These are phyloP conservation scores for Luffa acutangula DNA, from an alignment of 306 rosid genomes.

Conservation along the genomic window DNA sequence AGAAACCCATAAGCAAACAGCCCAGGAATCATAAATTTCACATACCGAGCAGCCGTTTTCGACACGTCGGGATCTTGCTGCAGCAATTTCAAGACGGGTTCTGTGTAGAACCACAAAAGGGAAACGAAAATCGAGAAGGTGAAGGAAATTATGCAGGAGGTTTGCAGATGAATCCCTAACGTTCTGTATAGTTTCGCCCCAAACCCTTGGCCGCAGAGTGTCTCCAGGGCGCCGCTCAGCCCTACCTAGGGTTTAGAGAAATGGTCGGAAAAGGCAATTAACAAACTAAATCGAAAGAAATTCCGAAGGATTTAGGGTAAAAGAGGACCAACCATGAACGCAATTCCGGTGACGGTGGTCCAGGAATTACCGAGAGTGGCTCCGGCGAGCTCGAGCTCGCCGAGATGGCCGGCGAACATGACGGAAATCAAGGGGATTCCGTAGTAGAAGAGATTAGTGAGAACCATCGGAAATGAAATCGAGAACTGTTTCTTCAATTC, in stretches of 20 bases:
- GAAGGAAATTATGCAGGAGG: conserved; percentile 51
- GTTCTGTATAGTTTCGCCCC: conserved; percentile 47
- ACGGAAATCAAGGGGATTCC: conserved; percentile 52
- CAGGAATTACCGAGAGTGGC: conserved; percentile 73
- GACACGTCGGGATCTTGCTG: conserved; percentile 57
- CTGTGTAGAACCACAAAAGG: conserved; percentile 48
- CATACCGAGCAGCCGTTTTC: conserved; percentile 37
- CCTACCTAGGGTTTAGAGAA: conserved; percentile 31
- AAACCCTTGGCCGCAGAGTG: conserved; percentile 82
- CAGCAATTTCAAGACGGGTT: conserved; percentile 40
- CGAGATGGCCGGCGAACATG: conserved; percentile 89
- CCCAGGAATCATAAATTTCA: conserved; percentile 53
- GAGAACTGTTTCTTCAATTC: conserved; percentile 49
- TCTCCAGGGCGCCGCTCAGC: conserved; percentile 79
- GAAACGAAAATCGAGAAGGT: conserved; percentile 40
- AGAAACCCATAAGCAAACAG: conserved; percentile 51
- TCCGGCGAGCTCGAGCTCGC: conserved; percentile 69
- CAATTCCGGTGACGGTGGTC: conserved; percentile 59
- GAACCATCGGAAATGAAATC: conserved; percentile 61
- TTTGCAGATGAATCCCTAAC: conserved; percentile 74
- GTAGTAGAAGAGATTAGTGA: conserved; percentile 50
- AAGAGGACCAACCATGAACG: conserved; percentile 37
- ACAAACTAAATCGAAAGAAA: neutral
- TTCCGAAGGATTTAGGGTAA: neutral
- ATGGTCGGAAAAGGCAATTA: neutral